Conservation (phyloP, 352 stramenopile species). For the Pythium dissimile region DNA sequence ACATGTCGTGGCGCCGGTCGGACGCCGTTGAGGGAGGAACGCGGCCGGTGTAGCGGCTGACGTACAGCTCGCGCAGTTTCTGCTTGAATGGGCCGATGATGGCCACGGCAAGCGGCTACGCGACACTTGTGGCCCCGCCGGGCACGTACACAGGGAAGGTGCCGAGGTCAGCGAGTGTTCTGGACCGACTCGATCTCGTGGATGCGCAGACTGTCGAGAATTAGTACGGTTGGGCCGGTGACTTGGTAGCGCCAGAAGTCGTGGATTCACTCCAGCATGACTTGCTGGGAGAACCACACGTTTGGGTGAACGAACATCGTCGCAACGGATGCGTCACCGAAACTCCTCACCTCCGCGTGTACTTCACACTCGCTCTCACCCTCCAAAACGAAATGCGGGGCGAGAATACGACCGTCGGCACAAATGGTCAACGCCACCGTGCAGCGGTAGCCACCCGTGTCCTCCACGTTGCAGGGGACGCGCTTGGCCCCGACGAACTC, state of each 20-base stretch:
- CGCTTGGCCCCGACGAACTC: constrained; percentile 2
- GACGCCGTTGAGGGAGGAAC: neutral
- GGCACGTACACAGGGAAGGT: constrained; percentile 6
- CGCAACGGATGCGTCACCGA: neutral
- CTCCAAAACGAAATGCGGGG: constrained; percentile 1
- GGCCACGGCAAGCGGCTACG: constrained; percentile 12
- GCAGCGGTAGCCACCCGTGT: constrained; percentile 11
- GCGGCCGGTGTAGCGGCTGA: neutral
- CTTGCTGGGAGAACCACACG: constrained; percentile 1
- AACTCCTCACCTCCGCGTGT: neutral
- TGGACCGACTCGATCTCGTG: constrained; percentile 5
- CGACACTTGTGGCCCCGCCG: neutral
- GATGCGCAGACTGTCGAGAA: constrained; percentile 10
- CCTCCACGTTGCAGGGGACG: neutral
- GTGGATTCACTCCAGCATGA: constrained; percentile 7
- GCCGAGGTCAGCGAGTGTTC: constrained; percentile 6
- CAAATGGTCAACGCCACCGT: constrained; percentile 9
- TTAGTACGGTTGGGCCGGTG: neutral
- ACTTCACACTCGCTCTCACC: neutral
- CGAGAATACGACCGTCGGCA: neutral
- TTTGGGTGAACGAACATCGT: constrained; percentile 2
- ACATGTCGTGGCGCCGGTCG: constrained; percentile 11
- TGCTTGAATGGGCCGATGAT: constrained; percentile 14
- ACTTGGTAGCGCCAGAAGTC: neutral
- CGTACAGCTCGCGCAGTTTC: neutral